Percentiles rank a stretch among this genome's conserved stretches.
These are phyloP conservation scores for Cladobotryum protrusum DNA, from an alignment of 2,329 filamentous ascomycete species.

Conservation along the genomic window DNA sequence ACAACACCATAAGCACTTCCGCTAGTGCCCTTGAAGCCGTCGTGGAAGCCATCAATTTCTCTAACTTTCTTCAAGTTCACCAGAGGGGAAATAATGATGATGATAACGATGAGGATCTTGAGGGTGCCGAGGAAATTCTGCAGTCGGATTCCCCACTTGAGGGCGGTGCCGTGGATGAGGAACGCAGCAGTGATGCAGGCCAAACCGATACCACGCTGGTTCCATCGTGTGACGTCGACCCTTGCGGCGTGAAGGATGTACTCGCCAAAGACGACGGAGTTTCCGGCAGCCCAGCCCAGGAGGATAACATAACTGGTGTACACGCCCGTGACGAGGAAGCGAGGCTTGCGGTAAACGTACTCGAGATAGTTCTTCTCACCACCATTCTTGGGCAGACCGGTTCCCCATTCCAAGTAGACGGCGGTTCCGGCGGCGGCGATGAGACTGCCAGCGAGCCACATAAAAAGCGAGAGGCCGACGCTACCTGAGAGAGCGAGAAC, in stretches of 20 bases:
- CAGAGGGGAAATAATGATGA: constrained; percentile 60
- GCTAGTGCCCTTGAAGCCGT: constrained; percentile 60
- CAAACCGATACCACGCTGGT: constrained; percentile 60
- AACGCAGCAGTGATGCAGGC: constrained; percentile 60
- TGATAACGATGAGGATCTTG: constrained; percentile 59
- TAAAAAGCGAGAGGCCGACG: constrained; percentile 55
- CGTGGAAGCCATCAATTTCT: constrained; percentile 53
- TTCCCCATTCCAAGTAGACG: constrained; percentile 63
- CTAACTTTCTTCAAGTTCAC: constrained; percentile 54
- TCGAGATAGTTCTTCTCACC: constrained; percentile 65
- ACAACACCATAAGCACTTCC: constrained; percentile 60
- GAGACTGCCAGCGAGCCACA: constrained; percentile 57
- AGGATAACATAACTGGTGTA: constrained; percentile 58
- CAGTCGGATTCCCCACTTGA: constrained; percentile 61
- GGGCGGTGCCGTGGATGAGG: constrained; percentile 55
- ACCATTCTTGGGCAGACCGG: constrained; percentile 57
- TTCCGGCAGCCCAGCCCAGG: constrained; percentile 59
- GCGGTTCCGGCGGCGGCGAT: constrained; percentile 57
- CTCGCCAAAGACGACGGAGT: constrained; percentile 64
- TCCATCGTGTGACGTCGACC: constrained; percentile 58
- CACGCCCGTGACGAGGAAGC: constrained; percentile 54
- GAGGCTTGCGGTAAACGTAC: constrained; percentile 54
- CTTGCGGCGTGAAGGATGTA: constrained; percentile 62
- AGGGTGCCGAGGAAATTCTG: constrained; percentile 60
- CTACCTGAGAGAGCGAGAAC: constrained; percentile 53